Evolutionary conservation across 768 basidiomycete genomes (phyloP).

Genomic region (Collybiopsis luxurians): DNA sequence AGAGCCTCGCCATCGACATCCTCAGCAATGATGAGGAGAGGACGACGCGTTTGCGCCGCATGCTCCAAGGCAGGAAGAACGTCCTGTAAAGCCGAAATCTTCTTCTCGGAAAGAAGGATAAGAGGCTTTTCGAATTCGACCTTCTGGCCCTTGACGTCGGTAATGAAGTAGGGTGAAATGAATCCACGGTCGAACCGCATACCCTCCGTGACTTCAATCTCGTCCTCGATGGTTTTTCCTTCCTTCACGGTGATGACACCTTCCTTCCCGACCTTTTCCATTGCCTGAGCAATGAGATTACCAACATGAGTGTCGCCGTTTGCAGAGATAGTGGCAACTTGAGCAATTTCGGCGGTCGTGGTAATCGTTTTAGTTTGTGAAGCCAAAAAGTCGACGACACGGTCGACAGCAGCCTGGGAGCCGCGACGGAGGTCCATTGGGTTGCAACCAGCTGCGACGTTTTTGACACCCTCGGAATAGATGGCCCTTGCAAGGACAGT

Average conservation of each 20-base stretch:
- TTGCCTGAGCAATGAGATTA: slow-evolving; percentile 93
- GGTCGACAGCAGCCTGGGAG: slow-evolving; percentile 93
- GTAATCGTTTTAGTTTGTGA: slow-evolving; percentile 91
- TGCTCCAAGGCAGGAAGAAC: slow-evolving; percentile 90
- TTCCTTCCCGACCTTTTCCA: slow-evolving; percentile 99
- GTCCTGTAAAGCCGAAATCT: slow-evolving; percentile 92
- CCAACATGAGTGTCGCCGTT: slow-evolving; percentile 86
- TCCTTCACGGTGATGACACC: slow-evolving; percentile 99
- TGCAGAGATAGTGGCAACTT: slow-evolving; percentile 95
- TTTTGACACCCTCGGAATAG: slow-evolving; percentile 98
- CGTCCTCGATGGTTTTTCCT: slow-evolving; percentile 95
- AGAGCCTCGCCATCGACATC: slow-evolving; percentile 98
- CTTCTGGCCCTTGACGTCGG: slow-evolving; percentile 94
- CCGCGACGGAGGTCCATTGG: slow-evolving; percentile 99
- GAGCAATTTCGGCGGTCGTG: slow-evolving; percentile 95
- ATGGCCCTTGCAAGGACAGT: slow-evolving; percentile 97
- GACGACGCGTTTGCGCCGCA: slow-evolving; percentile 78
- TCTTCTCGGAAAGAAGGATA: slow-evolving; percentile 95
- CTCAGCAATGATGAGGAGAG: slow-evolving; percentile 95
- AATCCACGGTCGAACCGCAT: slow-evolving; percentile 99
- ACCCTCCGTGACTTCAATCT: slow-evolving; percentile 99
- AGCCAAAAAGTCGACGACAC: slow-evolving; percentile 89
- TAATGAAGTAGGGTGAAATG: slow-evolving; percentile 98
- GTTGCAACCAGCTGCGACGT: slow-evolving; percentile 98
- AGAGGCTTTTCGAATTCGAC: slow-evolving; percentile 97